These are phyloP conservation scores for Gnomoniopsis sp. DNA, from an alignment of 2,329 filamentous ascomycete genomes.

Conservation along the genomic window DNA sequence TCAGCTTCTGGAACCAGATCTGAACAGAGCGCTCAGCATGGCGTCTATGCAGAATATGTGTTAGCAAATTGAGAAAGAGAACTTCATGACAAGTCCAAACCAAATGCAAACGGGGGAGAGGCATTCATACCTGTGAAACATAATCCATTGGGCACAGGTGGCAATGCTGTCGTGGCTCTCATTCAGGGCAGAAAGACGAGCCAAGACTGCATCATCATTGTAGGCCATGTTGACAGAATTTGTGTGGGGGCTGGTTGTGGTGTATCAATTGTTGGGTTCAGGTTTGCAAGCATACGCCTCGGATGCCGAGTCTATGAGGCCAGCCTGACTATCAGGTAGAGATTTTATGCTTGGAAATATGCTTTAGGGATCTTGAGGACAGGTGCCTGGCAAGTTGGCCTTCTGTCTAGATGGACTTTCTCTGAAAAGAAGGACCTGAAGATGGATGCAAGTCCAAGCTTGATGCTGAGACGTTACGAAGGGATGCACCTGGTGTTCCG, in stretches of 20 bases:
- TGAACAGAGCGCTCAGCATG: conserved; percentile 89
- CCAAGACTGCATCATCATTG: conserved; percentile 90
- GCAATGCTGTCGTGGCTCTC: conserved; percentile 98
- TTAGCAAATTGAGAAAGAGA: conserved; percentile 5
- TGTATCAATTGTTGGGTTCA: background rate
- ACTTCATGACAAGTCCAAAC: conserved; percentile 1
- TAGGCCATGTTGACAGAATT: conserved; percentile 70
- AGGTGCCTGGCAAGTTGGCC: background rate
- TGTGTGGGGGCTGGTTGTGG: background rate
- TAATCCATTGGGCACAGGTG: conserved; percentile 97
- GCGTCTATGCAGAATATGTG: conserved; percentile 54
- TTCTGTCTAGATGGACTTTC: background rate
- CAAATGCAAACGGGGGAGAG: background rate
- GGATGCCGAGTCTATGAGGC: background rate
- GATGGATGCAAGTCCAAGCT: too few species aligned
- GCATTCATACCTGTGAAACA: conserved; percentile 85
- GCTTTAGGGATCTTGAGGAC: background rate
- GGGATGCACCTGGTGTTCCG: background rate
- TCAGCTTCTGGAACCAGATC: conserved; percentile 86
- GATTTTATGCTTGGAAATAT: background rate
- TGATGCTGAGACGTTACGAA: background rate
- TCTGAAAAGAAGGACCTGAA: background rate
- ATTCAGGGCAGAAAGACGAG: conserved; percentile 91
- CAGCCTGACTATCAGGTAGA: background rate
- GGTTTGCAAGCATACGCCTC: background rate